A percentile compares a stretch with the other conserved stretches of the same genome.
Conservation (phyloP, 1,284 basidiomycete species). For the Ceratobasidium sp. region DNA sequence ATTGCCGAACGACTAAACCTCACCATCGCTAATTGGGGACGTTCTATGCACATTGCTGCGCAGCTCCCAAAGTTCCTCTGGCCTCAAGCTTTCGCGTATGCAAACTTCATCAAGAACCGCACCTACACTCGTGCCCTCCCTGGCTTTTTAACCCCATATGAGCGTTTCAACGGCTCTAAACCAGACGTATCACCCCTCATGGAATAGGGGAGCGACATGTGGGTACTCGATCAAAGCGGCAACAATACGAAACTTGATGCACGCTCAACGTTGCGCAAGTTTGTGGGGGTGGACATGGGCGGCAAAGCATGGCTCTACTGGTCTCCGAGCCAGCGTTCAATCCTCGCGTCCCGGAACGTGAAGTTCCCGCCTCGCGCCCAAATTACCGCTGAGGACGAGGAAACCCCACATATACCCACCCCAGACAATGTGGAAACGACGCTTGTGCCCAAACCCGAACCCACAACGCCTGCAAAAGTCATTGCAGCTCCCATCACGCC, state of each 20-base stretch:
- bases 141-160: conserved; percentile 50
- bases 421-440: background rate
- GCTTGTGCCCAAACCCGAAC: background rate
- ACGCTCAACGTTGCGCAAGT: conserved; percentile 12
- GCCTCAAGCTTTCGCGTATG: conserved; percentile 40
- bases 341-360: conserved; percentile 11
- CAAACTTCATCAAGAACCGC: conserved; percentile 36
- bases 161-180: conserved; percentile 50
- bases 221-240: conserved; percentile 25
- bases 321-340: conserved; percentile 2
- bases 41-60: conserved; percentile 39
- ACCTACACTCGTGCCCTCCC: conserved; percentile 46
- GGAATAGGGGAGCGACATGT: background rate
- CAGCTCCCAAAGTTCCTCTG: conserved; percentile 43
- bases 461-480: background rate
- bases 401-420: background rate
- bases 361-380: conserved; percentile 19
- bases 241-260: conserved; percentile 24
- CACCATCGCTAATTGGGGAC: conserved; percentile 31
- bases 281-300: conserved; percentile 4
- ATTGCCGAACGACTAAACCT: conserved; percentile 41
- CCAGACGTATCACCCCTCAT: conserved; percentile 51
- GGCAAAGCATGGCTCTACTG: conserved; percentile 17
- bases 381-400: background rate
- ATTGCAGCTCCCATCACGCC: background rate